Conservation (phyloP, 768 basidiomycete species). For the Calocybe indica region DNA sequence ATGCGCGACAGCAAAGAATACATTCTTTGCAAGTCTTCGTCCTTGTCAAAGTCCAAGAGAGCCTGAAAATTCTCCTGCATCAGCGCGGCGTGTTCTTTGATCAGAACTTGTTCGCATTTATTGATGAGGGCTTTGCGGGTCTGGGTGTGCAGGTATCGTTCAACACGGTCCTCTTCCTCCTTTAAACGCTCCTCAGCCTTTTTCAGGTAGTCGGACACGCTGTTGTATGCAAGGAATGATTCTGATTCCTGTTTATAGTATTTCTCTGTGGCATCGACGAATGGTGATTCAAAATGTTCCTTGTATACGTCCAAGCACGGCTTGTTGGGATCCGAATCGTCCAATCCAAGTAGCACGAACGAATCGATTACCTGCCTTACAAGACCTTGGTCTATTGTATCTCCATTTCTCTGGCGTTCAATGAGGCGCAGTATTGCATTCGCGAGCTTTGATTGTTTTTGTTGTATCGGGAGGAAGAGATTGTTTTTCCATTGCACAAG, state of each 20-base stretch:
- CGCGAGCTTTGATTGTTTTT: constrained; percentile 75
- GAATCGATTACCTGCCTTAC: constrained; percentile 95
- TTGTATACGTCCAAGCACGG: constrained; percentile 91
- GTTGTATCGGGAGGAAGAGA: constrained; percentile 86
- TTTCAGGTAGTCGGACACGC: constrained; percentile 90
- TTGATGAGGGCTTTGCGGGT: constrained; percentile 77
- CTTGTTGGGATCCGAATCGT: constrained; percentile 88
- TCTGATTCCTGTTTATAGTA: constrained; percentile 93
- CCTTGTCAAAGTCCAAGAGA: constrained; percentile 88
- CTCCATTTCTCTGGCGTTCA: constrained; percentile 91
- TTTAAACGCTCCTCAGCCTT: constrained; percentile 89
- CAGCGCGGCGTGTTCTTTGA: constrained; percentile 74
- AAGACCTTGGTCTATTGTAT: constrained; percentile 86
- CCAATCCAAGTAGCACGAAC: constrained; percentile 90
- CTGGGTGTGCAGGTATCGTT: constrained; percentile 85
- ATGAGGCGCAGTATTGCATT: constrained; percentile 85
- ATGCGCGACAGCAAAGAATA: constrained; percentile 90
- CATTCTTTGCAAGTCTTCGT: constrained; percentile 93
- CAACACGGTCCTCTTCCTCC: constrained; percentile 94
- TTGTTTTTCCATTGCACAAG: constrained; percentile 94
- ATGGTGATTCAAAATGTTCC: constrained; percentile 84
- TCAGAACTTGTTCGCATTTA: constrained; percentile 90
- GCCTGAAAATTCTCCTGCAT: constrained; percentile 94
- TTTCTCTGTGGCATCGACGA: constrained; percentile 82
- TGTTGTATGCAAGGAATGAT: constrained; percentile 82